Evolutionary conservation across 441 rosid genomes (phyloP).

Genomic region (Dalechampia spathulata): DNA sequence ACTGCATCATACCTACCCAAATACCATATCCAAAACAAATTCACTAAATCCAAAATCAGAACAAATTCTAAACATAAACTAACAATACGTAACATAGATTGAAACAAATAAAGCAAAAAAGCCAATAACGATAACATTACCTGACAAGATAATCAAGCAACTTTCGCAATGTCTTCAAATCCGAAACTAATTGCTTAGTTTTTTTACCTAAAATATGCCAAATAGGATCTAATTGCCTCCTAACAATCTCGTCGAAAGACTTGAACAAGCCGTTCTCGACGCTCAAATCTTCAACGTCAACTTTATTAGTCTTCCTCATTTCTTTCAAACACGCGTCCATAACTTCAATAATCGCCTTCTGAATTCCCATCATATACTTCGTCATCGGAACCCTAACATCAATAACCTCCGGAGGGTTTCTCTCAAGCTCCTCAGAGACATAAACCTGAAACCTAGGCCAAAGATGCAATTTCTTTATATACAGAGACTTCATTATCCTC

Average conservation of each 20-base stretch:
- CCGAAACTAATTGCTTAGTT: constrained; percentile 94
- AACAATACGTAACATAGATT: no score
- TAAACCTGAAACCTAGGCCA: constrained; percentile 99
- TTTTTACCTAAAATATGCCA: constrained; percentile 96
- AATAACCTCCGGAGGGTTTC: constrained; percentile 72
- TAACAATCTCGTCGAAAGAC: constrained; percentile 96
- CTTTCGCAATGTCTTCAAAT: constrained; percentile 93
- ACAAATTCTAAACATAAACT: not conserved
- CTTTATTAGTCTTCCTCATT: constrained; percentile 92
- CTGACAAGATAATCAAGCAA: constrained; percentile 95
- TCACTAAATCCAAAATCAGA: not conserved
- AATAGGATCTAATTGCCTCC: constrained; percentile 94
- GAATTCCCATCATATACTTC: constrained; percentile 85
- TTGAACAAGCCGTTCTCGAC: constrained; percentile 94
- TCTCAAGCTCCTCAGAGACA: constrained; percentile 83
- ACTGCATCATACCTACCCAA: constrained; percentile 91
- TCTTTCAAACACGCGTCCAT: constrained; percentile 97
- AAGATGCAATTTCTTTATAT: constrained; percentile 52
- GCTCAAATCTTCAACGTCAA: constrained; percentile 93
- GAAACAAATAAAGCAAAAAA: not conserved
- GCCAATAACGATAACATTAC: constrained; percentile 24
- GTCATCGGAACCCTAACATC: constrained; percentile 85
- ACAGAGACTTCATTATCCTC: constrained; percentile 73
- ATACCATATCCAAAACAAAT: constrained; percentile 10
- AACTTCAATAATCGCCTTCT: constrained; percentile 78